These are phyloP conservation scores for Ambrosia trifida DNA, from an alignment of 129 eudicot species.

Conservation along the genomic window DNA sequence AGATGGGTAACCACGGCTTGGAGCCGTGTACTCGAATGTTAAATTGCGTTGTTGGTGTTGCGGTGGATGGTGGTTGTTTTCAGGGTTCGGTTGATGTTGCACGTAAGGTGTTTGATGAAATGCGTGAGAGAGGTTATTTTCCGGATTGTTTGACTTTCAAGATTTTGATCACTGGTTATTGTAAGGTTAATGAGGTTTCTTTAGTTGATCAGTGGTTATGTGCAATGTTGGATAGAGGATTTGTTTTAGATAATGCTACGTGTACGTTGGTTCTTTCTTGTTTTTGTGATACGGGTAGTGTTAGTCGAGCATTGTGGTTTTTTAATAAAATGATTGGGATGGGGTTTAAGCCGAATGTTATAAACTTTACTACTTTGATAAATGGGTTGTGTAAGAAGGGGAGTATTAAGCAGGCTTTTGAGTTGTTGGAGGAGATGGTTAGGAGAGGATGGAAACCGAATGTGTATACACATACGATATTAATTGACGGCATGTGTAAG, in stretches of 20 bases:
- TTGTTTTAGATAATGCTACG: slow-evolving; percentile 61
- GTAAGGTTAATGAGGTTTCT: slow-evolving; percentile 46
- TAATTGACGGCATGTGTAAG: slow-evolving; percentile 90
- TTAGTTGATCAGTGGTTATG: slow-evolving; percentile 72
- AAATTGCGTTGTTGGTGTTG: slow-evolving; percentile 51
- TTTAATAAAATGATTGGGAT: slow-evolving; percentile 64
- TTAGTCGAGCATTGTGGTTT: slow-evolving; percentile 65
- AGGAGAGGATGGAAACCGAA: slow-evolving; percentile 85
- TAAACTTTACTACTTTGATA: slow-evolving; percentile 73
- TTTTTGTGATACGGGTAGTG: slow-evolving; percentile 57
- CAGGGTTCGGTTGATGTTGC: slow-evolving; percentile 58
- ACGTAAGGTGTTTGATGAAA: slow-evolving; percentile 86
- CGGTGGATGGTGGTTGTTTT: slow-evolving; percentile 22
- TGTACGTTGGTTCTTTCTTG: slow-evolving; percentile 63
- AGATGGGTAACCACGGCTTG: slow-evolving; percentile 78
- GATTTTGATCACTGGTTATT: slow-evolving; percentile 58
- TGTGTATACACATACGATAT: slow-evolving; percentile 76
- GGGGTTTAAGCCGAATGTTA: slow-evolving; percentile 79
- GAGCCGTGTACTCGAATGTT: slow-evolving; percentile 48
- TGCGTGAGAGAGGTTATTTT: slow-evolving; percentile 70
- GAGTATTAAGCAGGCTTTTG: slow-evolving; percentile 82
- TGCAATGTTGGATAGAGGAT: slow-evolving; percentile 64
- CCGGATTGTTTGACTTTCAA: slow-evolving; percentile 65
- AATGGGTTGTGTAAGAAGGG: slow-evolving; percentile 80
- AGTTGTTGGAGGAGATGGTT: slow-evolving; percentile 89